phyloP scores from a whole-genome alignment of 2,329 filamentous ascomycete genomes.

The Zasmidium angulare region DNA sequence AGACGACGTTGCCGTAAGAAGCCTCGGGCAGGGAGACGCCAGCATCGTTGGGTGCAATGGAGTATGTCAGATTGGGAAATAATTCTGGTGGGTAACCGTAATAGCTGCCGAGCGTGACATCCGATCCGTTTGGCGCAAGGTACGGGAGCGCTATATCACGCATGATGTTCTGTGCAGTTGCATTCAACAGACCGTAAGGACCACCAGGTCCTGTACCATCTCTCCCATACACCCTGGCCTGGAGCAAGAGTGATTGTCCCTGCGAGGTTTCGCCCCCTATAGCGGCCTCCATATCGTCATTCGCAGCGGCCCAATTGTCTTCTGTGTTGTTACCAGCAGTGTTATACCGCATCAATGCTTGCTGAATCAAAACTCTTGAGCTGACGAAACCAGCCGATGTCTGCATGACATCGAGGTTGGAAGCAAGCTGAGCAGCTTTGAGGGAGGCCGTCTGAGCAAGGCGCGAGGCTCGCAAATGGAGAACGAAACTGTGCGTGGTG shows the following conservation, averaged over 20 bases:
- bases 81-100: constrained; percentile 69
- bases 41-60: constrained; percentile 2
- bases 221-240: constrained; percentile 71
- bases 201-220: constrained; percentile 59
- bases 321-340: constrained; percentile 54
- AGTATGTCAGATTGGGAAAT: constrained; percentile 77
- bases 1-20: constrained; percentile 40
- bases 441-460: constrained; percentile 79
- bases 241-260: constrained; percentile 59
- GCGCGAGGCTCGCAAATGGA: constrained; percentile 54
- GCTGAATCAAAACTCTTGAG: constrained; percentile 59
- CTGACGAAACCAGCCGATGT: constrained; percentile 71
- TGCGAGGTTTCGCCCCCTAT: constrained; percentile 54
- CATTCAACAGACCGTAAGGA: constrained; percentile 60
- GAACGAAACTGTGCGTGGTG: constrained; percentile 62
- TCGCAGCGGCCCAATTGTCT: constrained; percentile 61
- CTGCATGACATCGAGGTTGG: constrained; percentile 76
- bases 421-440: constrained; percentile 78
- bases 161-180: constrained; percentile 55
- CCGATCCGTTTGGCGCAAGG: constrained; percentile 55
- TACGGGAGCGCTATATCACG: constrained; percentile 62
- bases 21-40: constrained; percentile 39
- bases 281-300: constrained; percentile 68
- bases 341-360: constrained; percentile 53
- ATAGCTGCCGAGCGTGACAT: constrained; percentile 61